Evolutionary conservation across 129 eudicot genomes (phyloP).

Genomic region (Rutidosis leptorrhynchoides): DNA sequence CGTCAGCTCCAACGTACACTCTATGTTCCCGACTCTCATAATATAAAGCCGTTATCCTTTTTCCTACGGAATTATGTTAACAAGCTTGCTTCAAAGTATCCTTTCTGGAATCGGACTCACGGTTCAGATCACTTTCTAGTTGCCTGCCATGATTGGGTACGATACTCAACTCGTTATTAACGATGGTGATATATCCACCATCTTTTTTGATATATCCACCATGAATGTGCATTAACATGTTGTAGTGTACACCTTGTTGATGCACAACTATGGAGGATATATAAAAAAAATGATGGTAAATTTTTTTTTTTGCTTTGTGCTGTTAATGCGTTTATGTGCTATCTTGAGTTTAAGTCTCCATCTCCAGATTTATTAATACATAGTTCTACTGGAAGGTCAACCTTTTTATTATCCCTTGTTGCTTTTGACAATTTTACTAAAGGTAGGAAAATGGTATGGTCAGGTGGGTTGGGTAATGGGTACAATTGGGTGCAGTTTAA

Average conservation of each 20-base stretch:
- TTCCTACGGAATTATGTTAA: conserved; percentile 67
- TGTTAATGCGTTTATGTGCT: neutral
- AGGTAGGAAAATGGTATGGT: neutral
- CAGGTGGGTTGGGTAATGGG: neutral
- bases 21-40: conserved; percentile 61
- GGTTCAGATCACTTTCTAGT: conserved; percentile 90
- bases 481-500: neutral
- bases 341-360: neutral
- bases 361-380: neutral
- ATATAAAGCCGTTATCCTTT: conserved; percentile 54
- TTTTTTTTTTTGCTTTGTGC: conserved; percentile 9
- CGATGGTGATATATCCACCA: too few species aligned
- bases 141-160: conserved; percentile 99
- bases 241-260: too few species aligned
- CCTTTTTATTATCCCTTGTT: neutral
- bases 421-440: neutral
- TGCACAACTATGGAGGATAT: too few species aligned
- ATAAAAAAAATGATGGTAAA: too few species aligned
- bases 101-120: conserved; percentile 85
- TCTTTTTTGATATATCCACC: too few species aligned
- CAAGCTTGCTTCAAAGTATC: conserved; percentile 78
- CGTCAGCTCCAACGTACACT: conserved; percentile 71
- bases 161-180: conserved; percentile 7
- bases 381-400: neutral
- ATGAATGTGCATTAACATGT: too few species aligned